phyloP scores from a whole-genome alignment of 495 filamentous ascomycete species.

The Talaromyces ruber region DNA sequence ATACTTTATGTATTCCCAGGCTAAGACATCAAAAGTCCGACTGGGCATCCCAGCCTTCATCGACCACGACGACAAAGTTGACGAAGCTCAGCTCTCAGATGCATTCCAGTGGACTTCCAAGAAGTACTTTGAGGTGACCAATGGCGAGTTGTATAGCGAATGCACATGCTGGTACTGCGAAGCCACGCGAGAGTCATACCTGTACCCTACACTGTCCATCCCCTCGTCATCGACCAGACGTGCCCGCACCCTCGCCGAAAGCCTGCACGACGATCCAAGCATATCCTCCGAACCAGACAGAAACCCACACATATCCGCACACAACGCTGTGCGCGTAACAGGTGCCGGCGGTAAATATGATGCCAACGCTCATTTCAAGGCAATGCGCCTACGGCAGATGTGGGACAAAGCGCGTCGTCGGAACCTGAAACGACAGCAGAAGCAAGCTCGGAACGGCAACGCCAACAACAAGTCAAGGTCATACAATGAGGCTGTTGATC shows the following conservation, averaged over 20 bases:
- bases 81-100: slow-evolving; percentile 48
- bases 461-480: slow-evolving; percentile 24
- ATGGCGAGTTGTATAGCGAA: slow-evolving; percentile 61
- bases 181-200: slow-evolving; percentile 52
- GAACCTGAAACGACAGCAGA: slow-evolving; percentile 49
- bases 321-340: slow-evolving; percentile 43
- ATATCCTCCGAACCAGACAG: slow-evolving; percentile 48
- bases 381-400: slow-evolving; percentile 43
- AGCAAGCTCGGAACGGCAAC: slow-evolving; percentile 29
- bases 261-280: slow-evolving; percentile 43
- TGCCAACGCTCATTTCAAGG: slow-evolving; percentile 12
- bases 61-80: slow-evolving; percentile 84
- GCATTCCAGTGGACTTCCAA: slow-evolving; percentile 71
- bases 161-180: slow-evolving; percentile 94
- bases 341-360: slow-evolving; percentile 5
- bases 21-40: neutral
- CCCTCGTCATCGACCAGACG: slow-evolving; percentile 19
- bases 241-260: slow-evolving; percentile 31
- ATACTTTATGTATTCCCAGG: slow-evolving; percentile 50
- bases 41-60: slow-evolving; percentile 39
- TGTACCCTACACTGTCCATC: slow-evolving; percentile 39
- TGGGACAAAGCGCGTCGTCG: slow-evolving; percentile 56
- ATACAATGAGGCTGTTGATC: slow-evolving; percentile 15
- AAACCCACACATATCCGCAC: slow-evolving; percentile 64
- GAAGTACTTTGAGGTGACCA: slow-evolving; percentile 51